Percentiles rank a stretch among this genome's conserved stretches.
phyloP scores from a whole-genome alignment of 371 early-diverging fungal species.

The Cokeromyces recurvatus region DNA sequence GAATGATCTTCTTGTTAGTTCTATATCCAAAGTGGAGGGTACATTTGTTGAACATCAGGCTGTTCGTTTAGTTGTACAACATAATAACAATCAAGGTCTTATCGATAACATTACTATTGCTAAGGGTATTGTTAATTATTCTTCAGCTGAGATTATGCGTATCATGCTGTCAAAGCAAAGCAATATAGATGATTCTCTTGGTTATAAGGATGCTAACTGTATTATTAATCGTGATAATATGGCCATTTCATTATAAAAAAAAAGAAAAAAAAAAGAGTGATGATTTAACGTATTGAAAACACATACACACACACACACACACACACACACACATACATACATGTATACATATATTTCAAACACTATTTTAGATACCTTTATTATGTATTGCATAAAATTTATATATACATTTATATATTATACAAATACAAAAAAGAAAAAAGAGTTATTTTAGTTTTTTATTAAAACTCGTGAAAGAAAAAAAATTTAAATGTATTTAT shows the following conservation, averaged over 20 bases:
- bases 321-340: too few relatives aligned
- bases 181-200: conserved; percentile 75
- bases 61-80: conserved; percentile 64
- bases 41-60: conserved; percentile 83
- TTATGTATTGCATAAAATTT: too few relatives aligned
- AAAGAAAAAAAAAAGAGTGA: too few relatives aligned
- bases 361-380: too few relatives aligned
- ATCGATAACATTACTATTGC: conserved; percentile 67
- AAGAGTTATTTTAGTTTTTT: too few relatives aligned
- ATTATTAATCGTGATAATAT: conserved; percentile 87
- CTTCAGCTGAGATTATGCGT: conserved; percentile 72
- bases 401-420: too few relatives aligned
- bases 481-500: too few relatives aligned
- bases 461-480: too few relatives aligned
- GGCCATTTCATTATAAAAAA: conserved; percentile 52
- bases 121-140: conserved; percentile 88
- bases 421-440: too few relatives aligned
- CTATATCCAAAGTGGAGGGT: conserved; percentile 78
- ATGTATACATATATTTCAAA: too few relatives aligned
- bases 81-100: conserved; percentile 25
- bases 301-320: too few relatives aligned
- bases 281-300: too few relatives aligned
- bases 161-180: conserved; percentile 79
- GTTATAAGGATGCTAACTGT: conserved; percentile 85
- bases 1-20: conserved; percentile 76